Evolutionary conservation across 192 early-diverging fungal species (phyloP).

Genomic region (Chytriomyces confervae): DNA sequence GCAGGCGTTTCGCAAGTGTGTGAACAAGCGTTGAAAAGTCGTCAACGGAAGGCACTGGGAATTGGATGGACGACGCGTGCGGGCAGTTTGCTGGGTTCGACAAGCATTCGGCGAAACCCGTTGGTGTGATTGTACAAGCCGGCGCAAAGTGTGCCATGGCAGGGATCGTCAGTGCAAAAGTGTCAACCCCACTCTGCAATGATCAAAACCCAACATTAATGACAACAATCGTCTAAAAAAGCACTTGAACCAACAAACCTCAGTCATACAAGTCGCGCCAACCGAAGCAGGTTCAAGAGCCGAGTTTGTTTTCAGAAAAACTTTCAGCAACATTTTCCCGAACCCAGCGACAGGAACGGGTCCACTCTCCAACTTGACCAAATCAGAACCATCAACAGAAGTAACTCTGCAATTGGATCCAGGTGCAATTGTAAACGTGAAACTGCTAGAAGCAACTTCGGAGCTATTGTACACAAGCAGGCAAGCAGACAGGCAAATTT

Average conservation of each 20-base stretch:
- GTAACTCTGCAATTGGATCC: background rate
- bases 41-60: slow-evolving; percentile 12
- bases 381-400: slow-evolving; percentile 7
- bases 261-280: slow-evolving; percentile 16
- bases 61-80: slow-evolving; percentile 32
- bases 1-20: slow-evolving; percentile 8
- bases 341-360: background rate
- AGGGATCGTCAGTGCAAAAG: background rate
- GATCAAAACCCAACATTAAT: background rate
- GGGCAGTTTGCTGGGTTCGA: slow-evolving; percentile 31
- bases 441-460: background rate
- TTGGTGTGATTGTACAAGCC: slow-evolving; percentile 9
- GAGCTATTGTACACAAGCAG: slow-evolving; percentile 17
- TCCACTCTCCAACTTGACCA: slow-evolving; percentile 4
- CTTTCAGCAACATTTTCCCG: slow-evolving; percentile 31
- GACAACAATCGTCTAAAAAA: background rate
- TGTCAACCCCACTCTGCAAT: background rate
- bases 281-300: background rate
- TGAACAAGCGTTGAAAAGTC: background rate
- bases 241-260: background rate
- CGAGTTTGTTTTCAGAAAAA: background rate
- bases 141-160: slow-evolving; percentile 9
- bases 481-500: background rate
- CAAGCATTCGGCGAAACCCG: slow-evolving; percentile 28
- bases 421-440: slow-evolving; percentile 7